A percentile compares a stretch with the other conserved stretches of the same genome.
phyloP scores from a whole-genome alignment of 2,329 filamentous ascomycete species.

The Xylariaceae sp. region DNA sequence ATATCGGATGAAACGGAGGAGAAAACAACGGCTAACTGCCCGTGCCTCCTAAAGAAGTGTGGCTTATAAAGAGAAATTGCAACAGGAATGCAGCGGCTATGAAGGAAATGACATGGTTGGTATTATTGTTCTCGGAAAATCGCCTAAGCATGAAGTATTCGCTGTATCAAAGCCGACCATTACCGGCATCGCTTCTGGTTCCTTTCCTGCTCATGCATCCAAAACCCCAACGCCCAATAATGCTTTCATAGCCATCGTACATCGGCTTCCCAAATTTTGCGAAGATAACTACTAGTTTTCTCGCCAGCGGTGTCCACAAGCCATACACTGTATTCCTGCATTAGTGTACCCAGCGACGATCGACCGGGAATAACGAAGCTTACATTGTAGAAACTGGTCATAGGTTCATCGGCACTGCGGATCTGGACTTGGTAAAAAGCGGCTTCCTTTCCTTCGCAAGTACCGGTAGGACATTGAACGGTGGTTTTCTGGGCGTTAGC shows the following conservation, averaged over 20 bases:
- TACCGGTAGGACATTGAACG: conserved; percentile 81
- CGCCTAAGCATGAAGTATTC: conserved; percentile 6
- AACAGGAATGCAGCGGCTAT: not conserved
- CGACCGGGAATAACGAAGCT: conserved; percentile 19
- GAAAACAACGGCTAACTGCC: not conserved
- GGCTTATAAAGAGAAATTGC: not conserved
- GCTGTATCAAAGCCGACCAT: conserved; percentile 2
- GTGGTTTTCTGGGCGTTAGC: conserved; percentile 86
- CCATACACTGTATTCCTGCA: conserved; percentile 62
- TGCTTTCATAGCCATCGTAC: conserved; percentile 2
- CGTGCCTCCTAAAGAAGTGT: not conserved
- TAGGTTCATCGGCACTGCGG: conserved; percentile 95
- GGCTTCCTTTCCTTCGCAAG: conserved; percentile 82
- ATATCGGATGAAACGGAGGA: not conserved
- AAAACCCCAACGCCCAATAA: conserved; percentile 21
- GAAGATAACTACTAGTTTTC: conserved; percentile 56
- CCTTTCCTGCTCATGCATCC: conserved; percentile 4
- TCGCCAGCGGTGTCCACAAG: conserved; percentile 69
- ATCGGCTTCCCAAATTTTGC: not conserved
- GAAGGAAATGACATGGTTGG: conserved; percentile 8
- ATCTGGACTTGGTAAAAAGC: conserved; percentile 98
- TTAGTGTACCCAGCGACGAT: conserved; percentile 27
- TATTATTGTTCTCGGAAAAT: conserved; percentile 19
- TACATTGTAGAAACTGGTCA: conserved; percentile 95
- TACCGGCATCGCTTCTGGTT: conserved; percentile 5